Conservation (phyloP, 2,329 filamentous ascomycete genomes). For the Cladosporium halotolerans region DNA sequence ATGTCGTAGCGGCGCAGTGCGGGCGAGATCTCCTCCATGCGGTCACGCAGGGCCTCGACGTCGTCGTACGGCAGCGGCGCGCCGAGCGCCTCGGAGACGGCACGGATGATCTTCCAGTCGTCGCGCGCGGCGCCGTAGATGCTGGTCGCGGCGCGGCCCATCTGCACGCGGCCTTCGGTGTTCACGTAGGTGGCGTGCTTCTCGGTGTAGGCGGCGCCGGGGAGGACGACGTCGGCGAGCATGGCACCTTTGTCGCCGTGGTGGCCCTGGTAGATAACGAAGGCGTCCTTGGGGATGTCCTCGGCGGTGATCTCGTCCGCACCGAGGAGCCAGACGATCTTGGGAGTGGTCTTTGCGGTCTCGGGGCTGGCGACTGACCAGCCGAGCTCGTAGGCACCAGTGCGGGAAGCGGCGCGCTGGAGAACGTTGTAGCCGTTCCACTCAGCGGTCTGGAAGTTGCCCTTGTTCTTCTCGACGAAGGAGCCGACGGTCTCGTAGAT, state of each 20-base stretch:
- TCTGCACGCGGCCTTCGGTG: slow-evolving; percentile 93
- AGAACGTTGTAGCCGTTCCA: slow-evolving; percentile 99
- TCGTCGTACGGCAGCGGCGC: slow-evolving; percentile 88
- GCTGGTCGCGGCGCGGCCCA: slow-evolving; percentile 82
- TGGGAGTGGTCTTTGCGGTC: slow-evolving; percentile 78
- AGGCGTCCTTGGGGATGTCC: slow-evolving; percentile 91
- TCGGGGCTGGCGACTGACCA: slow-evolving; percentile 79
- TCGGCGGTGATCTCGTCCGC: slow-evolving; percentile 82
- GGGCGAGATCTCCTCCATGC: slow-evolving; percentile 92
- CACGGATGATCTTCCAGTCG: slow-evolving; percentile 98
- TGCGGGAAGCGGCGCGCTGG: slow-evolving; percentile 85
- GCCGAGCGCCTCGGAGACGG: slow-evolving; percentile 83
- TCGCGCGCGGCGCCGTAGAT: slow-evolving; percentile 84
- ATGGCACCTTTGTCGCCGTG: slow-evolving; percentile 92
- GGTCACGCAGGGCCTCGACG: slow-evolving; percentile 78
- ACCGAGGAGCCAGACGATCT: slow-evolving; percentile 94
- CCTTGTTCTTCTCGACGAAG: slow-evolving; percentile 89
- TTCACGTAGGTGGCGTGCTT: slow-evolving; percentile 96
- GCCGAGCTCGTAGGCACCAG: slow-evolving; percentile 90
- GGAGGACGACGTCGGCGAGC: slow-evolving; percentile 87
- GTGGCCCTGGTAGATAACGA: slow-evolving; percentile 96
- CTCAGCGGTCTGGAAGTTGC: slow-evolving; percentile 78
- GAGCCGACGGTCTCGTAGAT: slow-evolving; percentile 85
- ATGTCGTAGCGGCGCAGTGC: slow-evolving; percentile 85
- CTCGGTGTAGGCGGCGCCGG: slow-evolving; percentile 93